Percentiles rank a stretch among this genome's conserved stretches.
Conservation (phyloP, 352 stramenopile genomes). For the Phytophthora nicotianae region DNA sequence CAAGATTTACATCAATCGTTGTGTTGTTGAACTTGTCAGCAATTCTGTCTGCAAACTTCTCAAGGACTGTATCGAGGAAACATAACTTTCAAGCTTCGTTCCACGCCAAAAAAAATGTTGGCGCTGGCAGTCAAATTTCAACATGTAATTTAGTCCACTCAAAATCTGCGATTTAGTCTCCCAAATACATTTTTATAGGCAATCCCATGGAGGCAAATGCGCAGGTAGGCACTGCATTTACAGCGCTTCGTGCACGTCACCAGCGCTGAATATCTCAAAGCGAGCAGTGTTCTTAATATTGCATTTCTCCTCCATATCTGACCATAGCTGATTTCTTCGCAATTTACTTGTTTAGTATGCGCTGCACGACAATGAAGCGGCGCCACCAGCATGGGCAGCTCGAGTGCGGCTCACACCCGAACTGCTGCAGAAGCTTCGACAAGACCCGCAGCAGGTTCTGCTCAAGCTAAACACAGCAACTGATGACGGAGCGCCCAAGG, state of each 20-base stretch:
- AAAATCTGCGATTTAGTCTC: conserved; percentile 14
- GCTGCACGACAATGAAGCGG: conserved; percentile 57
- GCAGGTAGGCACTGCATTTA: conserved; percentile 14
- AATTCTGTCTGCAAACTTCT: no score
- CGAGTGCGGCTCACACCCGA: conserved; percentile 79
- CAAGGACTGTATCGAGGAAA: no score
- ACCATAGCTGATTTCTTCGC: neutral
- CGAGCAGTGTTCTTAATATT: neutral
- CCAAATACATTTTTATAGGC: neutral
- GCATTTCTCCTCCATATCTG: neutral
- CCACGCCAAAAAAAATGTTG: no score
- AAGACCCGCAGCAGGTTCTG: conserved; percentile 32
- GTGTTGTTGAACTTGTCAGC: no score
- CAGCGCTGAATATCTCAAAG: neutral
- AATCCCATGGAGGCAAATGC: conserved; percentile 29
- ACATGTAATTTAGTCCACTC: neutral
- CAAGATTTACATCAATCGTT: neutral
- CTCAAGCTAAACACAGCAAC: conserved; percentile 29
- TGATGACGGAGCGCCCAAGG: conserved; percentile 12
- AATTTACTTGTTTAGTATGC: conserved; percentile 54
- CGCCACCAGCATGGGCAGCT: conserved; percentile 58
- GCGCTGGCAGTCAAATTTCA: neutral
- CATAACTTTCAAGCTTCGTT: no score
- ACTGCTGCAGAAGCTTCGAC: conserved; percentile 63
- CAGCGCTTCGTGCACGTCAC: neutral